Conservation (phyloP, 495 filamentous ascomycete species). For the Xanthoparmelia taractica region DNA sequence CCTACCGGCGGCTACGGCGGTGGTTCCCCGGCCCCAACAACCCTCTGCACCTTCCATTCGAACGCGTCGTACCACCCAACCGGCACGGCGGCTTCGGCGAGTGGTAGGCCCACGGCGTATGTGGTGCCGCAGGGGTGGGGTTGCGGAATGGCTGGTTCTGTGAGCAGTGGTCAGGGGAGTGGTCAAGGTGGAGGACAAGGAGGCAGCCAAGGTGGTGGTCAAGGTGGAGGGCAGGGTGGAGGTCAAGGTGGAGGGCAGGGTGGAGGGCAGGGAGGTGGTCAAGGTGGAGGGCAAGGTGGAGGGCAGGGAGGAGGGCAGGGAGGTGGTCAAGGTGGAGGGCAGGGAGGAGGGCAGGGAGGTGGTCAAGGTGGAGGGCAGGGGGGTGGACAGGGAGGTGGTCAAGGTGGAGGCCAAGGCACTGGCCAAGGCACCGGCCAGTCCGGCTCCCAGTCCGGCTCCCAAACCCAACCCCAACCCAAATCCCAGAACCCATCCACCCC, state of each 20-base stretch:
- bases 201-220: neutral
- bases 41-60: slow-evolving; percentile 1
- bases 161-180: neutral
- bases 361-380: neutral
- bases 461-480: neutral
- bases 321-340: neutral
- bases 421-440: neutral
- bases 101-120: neutral
- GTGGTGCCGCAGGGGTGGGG: slow-evolving; percentile 1
- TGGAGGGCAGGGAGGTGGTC: neutral
- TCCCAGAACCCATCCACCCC: too few relatives aligned
- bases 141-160: neutral
- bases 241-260: neutral
- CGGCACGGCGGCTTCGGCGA: neutral
- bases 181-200: neutral
- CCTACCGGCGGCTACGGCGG: neutral
- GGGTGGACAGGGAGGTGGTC: neutral
- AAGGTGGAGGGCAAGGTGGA: neutral
- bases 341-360: neutral
- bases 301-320: neutral
- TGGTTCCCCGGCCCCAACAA: neutral
- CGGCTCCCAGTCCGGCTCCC: neutral
- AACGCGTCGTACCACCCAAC: neutral
- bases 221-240: neutral
- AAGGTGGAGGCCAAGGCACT: neutral